Percentiles rank a stretch among this genome's conserved stretches.
Evolutionary conservation across 805 yeast species (phyloP).

Genomic region (Hanseniaspora guilliermondii): DNA sequence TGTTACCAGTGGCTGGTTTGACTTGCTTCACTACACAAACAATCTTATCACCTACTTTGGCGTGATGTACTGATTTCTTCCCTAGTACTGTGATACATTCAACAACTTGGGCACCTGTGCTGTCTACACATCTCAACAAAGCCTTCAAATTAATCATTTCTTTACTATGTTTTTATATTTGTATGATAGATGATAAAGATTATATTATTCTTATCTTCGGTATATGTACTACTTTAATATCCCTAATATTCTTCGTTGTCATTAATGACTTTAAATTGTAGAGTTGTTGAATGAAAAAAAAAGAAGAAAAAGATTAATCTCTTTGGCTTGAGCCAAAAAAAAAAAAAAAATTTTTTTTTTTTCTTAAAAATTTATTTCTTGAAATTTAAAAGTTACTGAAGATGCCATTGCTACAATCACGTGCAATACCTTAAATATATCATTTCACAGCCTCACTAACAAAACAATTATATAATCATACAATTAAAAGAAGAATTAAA

Average conservation of each 20-base stretch:
- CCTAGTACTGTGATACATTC: slow-evolving; percentile 93
- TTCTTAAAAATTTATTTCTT: too few species aligned
- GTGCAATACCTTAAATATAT: too few species aligned
- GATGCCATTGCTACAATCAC: too few species aligned
- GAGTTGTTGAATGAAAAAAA: background rate
- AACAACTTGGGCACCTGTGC: slow-evolving; percentile 86
- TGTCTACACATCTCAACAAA: slow-evolving; percentile 80
- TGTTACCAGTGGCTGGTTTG: slow-evolving; percentile 55
- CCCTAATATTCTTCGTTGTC: too few species aligned
- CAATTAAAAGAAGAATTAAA: too few species aligned
- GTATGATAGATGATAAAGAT: background rate
- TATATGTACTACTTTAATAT: too few species aligned
- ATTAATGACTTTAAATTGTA: too few species aligned
- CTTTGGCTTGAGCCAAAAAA: too few species aligned
- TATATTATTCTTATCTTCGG: background rate
- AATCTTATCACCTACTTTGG: slow-evolving; percentile 78
- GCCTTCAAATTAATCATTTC: slow-evolving; percentile 83
- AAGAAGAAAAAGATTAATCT: background rate
- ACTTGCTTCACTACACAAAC: slow-evolving; percentile 92
- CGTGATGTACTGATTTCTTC: slow-evolving; percentile 74
- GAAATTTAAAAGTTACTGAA: too few species aligned
- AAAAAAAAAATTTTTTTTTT: too few species aligned
- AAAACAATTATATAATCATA: too few species aligned
- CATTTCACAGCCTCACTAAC: too few species aligned
- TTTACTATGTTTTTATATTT: slow-evolving; percentile 1